Evolutionary conservation across 441 rosid species (phyloP).

Genomic region (Eruca vesicaria): DNA sequence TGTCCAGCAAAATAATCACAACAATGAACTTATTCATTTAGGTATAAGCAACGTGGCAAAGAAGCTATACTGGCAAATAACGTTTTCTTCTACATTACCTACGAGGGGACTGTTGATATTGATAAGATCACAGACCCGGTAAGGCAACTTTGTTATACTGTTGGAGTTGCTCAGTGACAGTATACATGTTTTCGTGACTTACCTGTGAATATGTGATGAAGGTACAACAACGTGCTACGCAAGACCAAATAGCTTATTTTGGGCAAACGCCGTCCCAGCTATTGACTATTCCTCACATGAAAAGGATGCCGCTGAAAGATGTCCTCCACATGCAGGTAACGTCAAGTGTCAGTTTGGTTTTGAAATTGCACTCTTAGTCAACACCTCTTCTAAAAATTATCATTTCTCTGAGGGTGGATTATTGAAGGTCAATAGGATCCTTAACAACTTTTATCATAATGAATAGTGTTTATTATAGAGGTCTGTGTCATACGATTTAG

Average conservation of each 20-base stretch:
- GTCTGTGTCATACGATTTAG: neutral
- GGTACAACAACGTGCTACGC: conserved; percentile 94
- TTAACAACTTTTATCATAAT: neutral
- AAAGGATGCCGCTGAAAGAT: conserved; percentile 78
- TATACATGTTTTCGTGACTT: conserved; percentile 27
- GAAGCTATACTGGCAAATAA: conserved; percentile 96
- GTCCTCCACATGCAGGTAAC: conserved; percentile 91
- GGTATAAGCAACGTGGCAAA: conserved; percentile 98
- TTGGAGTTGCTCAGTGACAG: conserved; percentile 12
- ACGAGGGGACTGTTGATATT: conserved; percentile 95
- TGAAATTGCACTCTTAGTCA: conserved; percentile 3
- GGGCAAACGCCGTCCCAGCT: conserved; percentile 99
- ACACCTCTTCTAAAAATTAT: conserved; percentile 5
- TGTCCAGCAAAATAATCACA: conserved; percentile 19
- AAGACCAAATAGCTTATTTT: conserved; percentile 99
- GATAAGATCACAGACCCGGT: conserved; percentile 93
- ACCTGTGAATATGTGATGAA: conserved; percentile 40
- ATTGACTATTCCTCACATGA: conserved; percentile 83
- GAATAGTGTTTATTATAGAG: neutral
- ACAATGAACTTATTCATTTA: conserved; percentile 40
- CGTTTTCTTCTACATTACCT: conserved; percentile 97
- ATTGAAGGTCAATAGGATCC: conserved; percentile 16
- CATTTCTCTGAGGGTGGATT: no score
- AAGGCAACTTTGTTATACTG: conserved; percentile 38
- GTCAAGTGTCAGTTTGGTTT: conserved; percentile 18